These are phyloP conservation scores for Caryopteris hybrid DNA, from an alignment of 305 asterid genomes.

Conservation along the genomic window DNA sequence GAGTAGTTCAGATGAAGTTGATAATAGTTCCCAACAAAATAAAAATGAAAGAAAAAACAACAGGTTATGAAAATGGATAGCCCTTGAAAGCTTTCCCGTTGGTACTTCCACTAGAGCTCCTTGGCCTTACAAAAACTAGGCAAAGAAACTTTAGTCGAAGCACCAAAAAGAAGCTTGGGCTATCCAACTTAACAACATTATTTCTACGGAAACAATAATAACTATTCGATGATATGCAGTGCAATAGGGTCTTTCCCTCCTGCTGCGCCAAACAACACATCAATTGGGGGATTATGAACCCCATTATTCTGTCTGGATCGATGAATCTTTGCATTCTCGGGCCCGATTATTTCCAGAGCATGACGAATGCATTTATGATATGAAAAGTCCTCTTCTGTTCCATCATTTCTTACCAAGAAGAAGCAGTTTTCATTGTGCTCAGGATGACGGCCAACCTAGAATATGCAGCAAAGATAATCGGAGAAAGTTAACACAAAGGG, in stretches of 20 bases:
- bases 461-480: not conserved
- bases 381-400: slow-evolving; percentile 80
- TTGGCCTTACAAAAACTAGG: slow-evolving; percentile 47
- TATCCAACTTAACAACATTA: slow-evolving; percentile 38
- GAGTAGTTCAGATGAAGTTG: not conserved
- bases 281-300: not conserved
- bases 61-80: slow-evolving; percentile 49
- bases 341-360: slow-evolving; percentile 48
- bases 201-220: not conserved
- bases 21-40: not conserved
- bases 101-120: slow-evolving; percentile 92
- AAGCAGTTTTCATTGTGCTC: slow-evolving; percentile 63
- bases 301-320: slow-evolving; percentile 30
- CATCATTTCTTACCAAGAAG: slow-evolving; percentile 60
- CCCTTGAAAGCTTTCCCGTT: slow-evolving; percentile 93
- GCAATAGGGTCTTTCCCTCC: not conserved
- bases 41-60: not conserved
- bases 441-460: slow-evolving; percentile 71
- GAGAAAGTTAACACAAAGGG: not conserved
- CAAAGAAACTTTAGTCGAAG: slow-evolving; percentile 86
- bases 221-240: not conserved
- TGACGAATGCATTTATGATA: slow-evolving; percentile 66
- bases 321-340: slow-evolving; percentile 36
- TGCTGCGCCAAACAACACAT: not conserved
- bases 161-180: slow-evolving; percentile 97